Evolutionary conservation across 2,329 filamentous ascomycete genomes (phyloP), one percentile per base, ranked within the genome.

Genomic region (Rutstroemia sp.): DNA sequence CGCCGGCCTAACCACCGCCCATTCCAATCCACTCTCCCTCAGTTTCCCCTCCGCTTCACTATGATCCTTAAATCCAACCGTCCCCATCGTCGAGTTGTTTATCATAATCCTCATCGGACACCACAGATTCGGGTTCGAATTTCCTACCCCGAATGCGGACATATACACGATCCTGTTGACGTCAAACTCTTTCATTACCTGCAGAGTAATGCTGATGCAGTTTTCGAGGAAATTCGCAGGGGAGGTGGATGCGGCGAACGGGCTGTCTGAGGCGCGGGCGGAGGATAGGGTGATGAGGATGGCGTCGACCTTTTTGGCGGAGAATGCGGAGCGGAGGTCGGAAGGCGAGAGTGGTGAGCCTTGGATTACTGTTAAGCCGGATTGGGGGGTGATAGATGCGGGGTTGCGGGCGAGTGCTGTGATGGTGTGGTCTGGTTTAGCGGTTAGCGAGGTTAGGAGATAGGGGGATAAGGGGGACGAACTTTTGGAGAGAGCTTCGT

Each of bases 231-330:
- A 56, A 19, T 51, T 23, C 4, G 47, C 27, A 4, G 47, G 19
- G 1, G 47, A 51, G 1, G 47, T 56, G 3, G 53, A 56, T 3
- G 72, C 68, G 1, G 78, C 67, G 62, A 81, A 80, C 4, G 76
- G 79, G 39, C 69, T 76, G 54, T 77, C 76, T 21, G 68, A 72
- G 6, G 67, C 68, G 36, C 78, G 73, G 5, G 72, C 71, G 1
- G 77, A 73, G 58, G 72, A 76, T 12, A 83, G 74, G 0, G 80
- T 75, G 19, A 77, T 69, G 39, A 82, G 67, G 23, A 82, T 69
- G 5, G 73, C 75, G 46, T 71, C 64, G 3, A 65, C 62, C 8
- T 51, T 51, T 1, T 10, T 39, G 8, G 65, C 58, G 1, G 63
- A 61, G 19, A 64, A 57, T 65, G 44, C 53, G 2, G 19, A 36